phyloP scores from a whole-genome alignment of 2,329 filamentous ascomycete species.

The Thielaviopsis populi region DNA sequence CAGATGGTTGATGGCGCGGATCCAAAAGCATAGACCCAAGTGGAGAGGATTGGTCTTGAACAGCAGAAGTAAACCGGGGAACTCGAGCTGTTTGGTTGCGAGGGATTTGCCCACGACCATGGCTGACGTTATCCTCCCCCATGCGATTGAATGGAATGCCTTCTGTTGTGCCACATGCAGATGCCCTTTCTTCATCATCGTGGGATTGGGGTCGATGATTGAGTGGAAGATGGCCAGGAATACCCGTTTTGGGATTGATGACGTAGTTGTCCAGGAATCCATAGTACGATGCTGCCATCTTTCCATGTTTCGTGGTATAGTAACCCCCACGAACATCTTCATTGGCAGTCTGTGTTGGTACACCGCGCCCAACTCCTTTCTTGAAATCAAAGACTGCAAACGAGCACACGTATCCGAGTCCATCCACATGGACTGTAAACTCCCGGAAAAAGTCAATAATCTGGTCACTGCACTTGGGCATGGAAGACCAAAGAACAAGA shows the following conservation, averaged over 20 bases:
- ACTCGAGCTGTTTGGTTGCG: slow-evolving; percentile 5
- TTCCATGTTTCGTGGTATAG: slow-evolving; percentile 87
- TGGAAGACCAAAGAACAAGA: slow-evolving; percentile 69
- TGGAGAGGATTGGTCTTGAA: slow-evolving; percentile 49
- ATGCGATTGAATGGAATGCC: not conserved
- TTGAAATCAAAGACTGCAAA: slow-evolving; percentile 97
- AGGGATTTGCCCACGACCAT: not conserved
- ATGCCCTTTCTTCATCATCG: not conserved
- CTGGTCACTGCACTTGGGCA: slow-evolving; percentile 78
- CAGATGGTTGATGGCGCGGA: slow-evolving; percentile 53
- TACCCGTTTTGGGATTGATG: slow-evolving; percentile 53
- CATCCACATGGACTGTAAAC: slow-evolving; percentile 93
- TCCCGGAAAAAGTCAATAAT: slow-evolving; percentile 97
- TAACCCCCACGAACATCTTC: slow-evolving; percentile 78
- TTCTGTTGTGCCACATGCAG: not conserved
- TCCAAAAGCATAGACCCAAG: slow-evolving; percentile 62
- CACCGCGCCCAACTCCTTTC: slow-evolving; percentile 45
- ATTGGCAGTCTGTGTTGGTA: slow-evolving; percentile 18
- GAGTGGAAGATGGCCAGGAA: slow-evolving; percentile 46
- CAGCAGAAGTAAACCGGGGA: slow-evolving; percentile 29
- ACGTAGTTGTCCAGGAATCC: slow-evolving; percentile 90
- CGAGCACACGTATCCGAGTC: slow-evolving; percentile 88
- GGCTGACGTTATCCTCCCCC: not conserved
- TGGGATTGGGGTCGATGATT: slow-evolving; percentile 28
- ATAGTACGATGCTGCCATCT: slow-evolving; percentile 95